phyloP scores from a whole-genome alignment of 345 rosid genomes.

The Acer negundo region DNA sequence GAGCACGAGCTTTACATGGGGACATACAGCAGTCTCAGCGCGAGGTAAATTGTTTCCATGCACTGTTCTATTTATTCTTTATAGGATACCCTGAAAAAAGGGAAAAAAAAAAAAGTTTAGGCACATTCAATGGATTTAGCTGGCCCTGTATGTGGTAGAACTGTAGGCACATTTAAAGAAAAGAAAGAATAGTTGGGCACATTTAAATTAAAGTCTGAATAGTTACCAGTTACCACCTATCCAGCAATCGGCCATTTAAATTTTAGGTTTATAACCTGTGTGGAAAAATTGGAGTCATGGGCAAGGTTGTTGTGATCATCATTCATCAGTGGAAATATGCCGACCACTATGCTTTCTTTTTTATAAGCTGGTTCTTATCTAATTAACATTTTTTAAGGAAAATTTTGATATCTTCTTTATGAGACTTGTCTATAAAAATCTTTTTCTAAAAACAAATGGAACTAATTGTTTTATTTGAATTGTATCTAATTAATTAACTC shows the following conservation, averaged over 20 bases:
- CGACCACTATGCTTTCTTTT: background rate
- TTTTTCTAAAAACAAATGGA: background rate
- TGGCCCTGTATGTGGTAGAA: background rate
- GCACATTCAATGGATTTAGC: background rate
- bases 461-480: background rate
- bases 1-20: constrained; percentile 91
- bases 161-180: background rate
- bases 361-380: background rate
- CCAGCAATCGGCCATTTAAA: background rate
- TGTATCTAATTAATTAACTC: background rate
- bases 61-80: background rate
- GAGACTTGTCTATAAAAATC: background rate
- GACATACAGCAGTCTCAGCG: constrained; percentile 92
- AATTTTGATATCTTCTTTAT: background rate
- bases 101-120: background rate
- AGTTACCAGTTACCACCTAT: background rate
- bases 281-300: background rate
- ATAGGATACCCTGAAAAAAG: background rate
- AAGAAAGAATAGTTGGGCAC: background rate
- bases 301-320: background rate
- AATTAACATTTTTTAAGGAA: background rate
- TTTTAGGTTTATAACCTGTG: background rate
- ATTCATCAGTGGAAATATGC: background rate
- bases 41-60: constrained; percentile 53
- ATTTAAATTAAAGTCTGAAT: too few species aligned